Conservation (phyloP, 2,329 filamentous ascomycete genomes). For the Neofusicoccum ribis region DNA sequence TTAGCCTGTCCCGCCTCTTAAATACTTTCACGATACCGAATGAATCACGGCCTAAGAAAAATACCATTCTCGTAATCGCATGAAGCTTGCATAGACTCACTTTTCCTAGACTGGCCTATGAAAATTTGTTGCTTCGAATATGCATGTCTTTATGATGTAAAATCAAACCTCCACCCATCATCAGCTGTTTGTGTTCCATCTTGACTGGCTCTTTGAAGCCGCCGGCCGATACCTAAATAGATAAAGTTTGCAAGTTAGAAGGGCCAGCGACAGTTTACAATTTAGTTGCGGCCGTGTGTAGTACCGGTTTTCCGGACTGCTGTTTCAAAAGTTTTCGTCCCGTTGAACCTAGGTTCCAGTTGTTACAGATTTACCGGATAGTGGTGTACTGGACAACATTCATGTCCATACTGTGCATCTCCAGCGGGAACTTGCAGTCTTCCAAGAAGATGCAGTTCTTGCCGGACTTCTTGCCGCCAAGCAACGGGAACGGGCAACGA, state of each 20-base stretch:
- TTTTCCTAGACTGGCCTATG: not conserved
- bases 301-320: no score
- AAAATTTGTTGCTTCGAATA: not conserved
- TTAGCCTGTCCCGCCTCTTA: not conserved
- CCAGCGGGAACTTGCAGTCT: conserved; percentile 58
- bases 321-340: no score
- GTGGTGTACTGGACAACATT: conserved; percentile 55
- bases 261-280: no score
- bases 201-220: no score
- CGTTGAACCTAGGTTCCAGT: no score
- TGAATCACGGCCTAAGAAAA: not conserved
- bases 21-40: not conserved
- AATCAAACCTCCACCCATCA: not conserved
- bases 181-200: no score
- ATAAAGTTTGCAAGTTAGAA: no score
- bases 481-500: conserved; percentile 55
- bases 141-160: not conserved
- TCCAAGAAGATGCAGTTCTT: conserved; percentile 60
- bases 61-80: not conserved
- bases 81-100: not conserved
- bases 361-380: conserved; percentile 27
- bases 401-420: conserved; percentile 60
- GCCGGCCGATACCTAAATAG: no score
- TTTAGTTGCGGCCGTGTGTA: no score
- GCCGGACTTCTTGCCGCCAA: conserved; percentile 43